Percentiles rank a stretch among this genome's conserved stretches.
Evolutionary conservation across 306 rosid genomes (phyloP).

Genomic region (Prunus kanzakura): DNA sequence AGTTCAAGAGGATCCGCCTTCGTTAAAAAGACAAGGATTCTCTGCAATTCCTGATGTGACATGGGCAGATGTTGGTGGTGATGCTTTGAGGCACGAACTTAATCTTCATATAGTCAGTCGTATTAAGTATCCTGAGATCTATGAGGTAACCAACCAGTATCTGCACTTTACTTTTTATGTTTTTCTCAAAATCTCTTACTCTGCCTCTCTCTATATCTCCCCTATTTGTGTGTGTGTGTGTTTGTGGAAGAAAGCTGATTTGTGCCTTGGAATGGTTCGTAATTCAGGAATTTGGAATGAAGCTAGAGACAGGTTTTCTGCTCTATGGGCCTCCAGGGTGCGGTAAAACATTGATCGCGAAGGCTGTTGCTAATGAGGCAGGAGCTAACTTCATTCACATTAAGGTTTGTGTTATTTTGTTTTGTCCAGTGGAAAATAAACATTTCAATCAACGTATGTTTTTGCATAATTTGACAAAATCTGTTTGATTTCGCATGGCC

Average conservation of each 20-base stretch:
- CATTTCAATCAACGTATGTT: not conserved
- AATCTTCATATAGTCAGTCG: conserved; percentile 47
- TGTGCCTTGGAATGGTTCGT: not conserved
- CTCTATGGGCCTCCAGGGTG: conserved; percentile 50
- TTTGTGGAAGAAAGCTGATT: no score
- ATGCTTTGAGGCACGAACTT: conserved; percentile 52
- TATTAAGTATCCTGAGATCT: conserved; percentile 55
- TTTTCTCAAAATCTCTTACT: no score
- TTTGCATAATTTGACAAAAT: not conserved
- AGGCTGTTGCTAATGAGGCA: conserved; percentile 86
- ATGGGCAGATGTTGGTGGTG: conserved; percentile 91
- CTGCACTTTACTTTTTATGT: not conserved
- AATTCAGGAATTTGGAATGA: conserved; percentile 49
- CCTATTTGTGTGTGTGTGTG: no score
- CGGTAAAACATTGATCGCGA: conserved; percentile 56
- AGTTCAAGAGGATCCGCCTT: conserved; percentile 55
- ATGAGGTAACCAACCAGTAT: conserved; percentile 42
- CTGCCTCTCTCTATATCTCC: no score
- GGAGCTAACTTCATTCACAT: conserved; percentile 74
- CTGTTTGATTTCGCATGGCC: not conserved
- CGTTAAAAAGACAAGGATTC: conserved; percentile 71
- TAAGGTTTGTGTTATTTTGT: conserved; percentile 31
- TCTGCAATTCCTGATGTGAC: conserved; percentile 61
- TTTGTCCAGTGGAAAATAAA: not conserved
- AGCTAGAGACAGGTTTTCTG: conserved; percentile 69